Conservation (phyloP, 352 stramenopile species). For the Phytophthora kernoviae region DNA sequence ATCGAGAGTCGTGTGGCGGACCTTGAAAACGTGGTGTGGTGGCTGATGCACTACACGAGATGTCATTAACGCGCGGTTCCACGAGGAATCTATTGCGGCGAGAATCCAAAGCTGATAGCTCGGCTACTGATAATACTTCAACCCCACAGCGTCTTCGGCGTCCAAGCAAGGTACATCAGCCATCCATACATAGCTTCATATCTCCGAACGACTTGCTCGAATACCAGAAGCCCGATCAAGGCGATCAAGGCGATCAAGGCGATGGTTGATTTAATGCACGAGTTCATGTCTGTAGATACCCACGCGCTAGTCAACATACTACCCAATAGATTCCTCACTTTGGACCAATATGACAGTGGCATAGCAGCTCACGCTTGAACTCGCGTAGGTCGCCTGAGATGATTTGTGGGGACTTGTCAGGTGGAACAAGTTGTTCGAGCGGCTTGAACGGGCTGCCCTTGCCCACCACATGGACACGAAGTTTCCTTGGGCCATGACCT, state of each 20-base stretch:
- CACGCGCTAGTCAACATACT: constrained; percentile 5
- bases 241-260: constrained; percentile 16
- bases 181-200: constrained; percentile 67
- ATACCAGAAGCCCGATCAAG: constrained; percentile 40
- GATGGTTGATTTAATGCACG: constrained; percentile 17
- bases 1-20: constrained; percentile 42
- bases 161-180: constrained; percentile 24
- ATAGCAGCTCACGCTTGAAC: constrained; percentile 65
- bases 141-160: constrained; percentile 3
- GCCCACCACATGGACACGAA: constrained; percentile 79
- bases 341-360: constrained; percentile 42
- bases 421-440: constrained; percentile 58
- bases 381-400: constrained; percentile 56
- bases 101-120: constrained; percentile 11
- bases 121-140: constrained; percentile 8
- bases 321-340: constrained; percentile 22
- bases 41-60: constrained; percentile 55
- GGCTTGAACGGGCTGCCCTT: constrained; percentile 64
- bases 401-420: constrained; percentile 54
- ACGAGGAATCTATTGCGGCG: constrained; percentile 22
- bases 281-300: constrained; percentile 20
- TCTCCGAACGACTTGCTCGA: constrained; percentile 64
- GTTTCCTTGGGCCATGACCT: constrained; percentile 40
- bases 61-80: constrained; percentile 32
- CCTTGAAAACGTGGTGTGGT: constrained; percentile 53